phyloP scores from a whole-genome alignment of 805 yeast species.

The Pichia scutulata region DNA sequence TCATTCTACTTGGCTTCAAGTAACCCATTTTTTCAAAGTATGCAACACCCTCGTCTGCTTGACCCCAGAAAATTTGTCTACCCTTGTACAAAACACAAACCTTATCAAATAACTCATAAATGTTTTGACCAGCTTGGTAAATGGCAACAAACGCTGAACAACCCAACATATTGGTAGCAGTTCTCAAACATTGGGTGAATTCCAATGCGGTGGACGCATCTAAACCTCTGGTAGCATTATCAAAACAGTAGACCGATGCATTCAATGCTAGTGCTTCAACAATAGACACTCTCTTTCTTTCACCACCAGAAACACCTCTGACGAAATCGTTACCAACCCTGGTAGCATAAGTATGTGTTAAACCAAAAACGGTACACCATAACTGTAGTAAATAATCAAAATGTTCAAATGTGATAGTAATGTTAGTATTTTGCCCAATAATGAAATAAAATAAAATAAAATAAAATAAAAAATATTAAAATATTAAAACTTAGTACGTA shows the following conservation, averaged over 20 bases:
- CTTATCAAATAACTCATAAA: conserved; percentile 56
- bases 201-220: conserved; percentile 81
- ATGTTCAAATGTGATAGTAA: neutral
- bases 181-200: conserved; percentile 58
- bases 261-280: conserved; percentile 68
- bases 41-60: conserved; percentile 41
- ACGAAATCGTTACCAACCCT: conserved; percentile 40
- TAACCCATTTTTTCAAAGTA: conserved; percentile 63
- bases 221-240: conserved; percentile 80
- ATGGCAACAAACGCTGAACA: conserved; percentile 16
- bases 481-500: conserved; percentile 19
- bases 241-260: conserved; percentile 63
- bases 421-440: neutral
- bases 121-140: conserved; percentile 56
- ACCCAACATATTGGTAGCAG: conserved; percentile 10
- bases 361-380: conserved; percentile 36
- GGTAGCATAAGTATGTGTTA: conserved; percentile 47
- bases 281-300: conserved; percentile 75
- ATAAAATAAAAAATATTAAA: too few species aligned
- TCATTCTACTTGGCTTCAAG: conserved; percentile 16
- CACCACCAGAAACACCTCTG: conserved; percentile 76
- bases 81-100: conserved; percentile 55
- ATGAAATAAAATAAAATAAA: neutral
- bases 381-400: conserved; percentile 1
- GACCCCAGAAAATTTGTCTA: conserved; percentile 60